These are phyloP conservation scores for Vararia minispora DNA, from an alignment of 768 basidiomycete species.

Conservation along the genomic window DNA sequence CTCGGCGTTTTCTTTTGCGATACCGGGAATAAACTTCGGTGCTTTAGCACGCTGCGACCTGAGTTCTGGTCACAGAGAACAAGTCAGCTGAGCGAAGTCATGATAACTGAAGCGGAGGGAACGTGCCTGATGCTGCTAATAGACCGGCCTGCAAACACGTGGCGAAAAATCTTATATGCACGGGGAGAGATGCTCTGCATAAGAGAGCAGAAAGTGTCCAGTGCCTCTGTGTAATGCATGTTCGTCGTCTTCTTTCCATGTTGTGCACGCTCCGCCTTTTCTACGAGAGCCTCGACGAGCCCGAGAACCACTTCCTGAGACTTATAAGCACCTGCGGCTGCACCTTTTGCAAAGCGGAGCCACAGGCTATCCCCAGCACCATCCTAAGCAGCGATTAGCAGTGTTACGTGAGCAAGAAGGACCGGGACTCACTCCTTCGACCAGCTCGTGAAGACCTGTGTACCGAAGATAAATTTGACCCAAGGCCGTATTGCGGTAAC, in stretches of 20 bases:
- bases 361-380: constrained; percentile 8
- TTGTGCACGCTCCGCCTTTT: background rate
- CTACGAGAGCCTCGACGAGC: background rate
- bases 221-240: background rate
- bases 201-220: background rate
- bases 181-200: background rate
- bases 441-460: background rate
- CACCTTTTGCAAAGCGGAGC: constrained; percentile 16
- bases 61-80: too few relatives aligned
- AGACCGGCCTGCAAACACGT: background rate
- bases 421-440: background rate
- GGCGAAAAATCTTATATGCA: background rate
- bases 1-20: too few relatives aligned
- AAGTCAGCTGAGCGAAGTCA: too few relatives aligned
- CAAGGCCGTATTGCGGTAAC: background rate
- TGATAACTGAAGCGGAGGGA: too few relatives aligned
- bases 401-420: background rate
- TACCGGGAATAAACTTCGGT: too few relatives aligned
- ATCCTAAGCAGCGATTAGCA: background rate
- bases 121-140: background rate
- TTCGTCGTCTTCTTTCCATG: background rate
- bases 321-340: constrained; percentile 11
- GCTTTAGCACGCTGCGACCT: too few relatives aligned
- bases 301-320: constrained; percentile 3
- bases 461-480: background rate